phyloP scores from a whole-genome alignment of 148 eudicot genomes.

The Pouteria glomerata region DNA sequence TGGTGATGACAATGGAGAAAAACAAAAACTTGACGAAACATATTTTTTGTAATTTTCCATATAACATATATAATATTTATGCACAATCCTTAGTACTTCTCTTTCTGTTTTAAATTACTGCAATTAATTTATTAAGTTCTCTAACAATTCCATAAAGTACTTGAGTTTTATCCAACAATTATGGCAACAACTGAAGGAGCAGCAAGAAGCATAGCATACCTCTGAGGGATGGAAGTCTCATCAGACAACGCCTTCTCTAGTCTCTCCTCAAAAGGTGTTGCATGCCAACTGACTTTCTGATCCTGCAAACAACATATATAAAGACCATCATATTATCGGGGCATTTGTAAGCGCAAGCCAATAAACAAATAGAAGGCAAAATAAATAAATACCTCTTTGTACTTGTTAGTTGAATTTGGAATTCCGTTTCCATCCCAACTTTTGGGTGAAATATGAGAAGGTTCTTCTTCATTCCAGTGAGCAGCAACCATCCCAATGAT shows the following conservation, averaged over 20 bases:
- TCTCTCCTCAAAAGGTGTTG: constrained; percentile 95
- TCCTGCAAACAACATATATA: constrained; percentile 43
- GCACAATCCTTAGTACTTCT: no score
- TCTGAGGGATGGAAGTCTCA: constrained; percentile 40
- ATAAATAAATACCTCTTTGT: constrained; percentile 69
- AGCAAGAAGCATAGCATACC: constrained; percentile 29
- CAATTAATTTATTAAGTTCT: no score
- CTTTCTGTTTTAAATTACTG: no score
- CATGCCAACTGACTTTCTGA: constrained; percentile 92
- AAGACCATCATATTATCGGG: background rate
- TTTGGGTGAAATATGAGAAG: constrained; percentile 48
- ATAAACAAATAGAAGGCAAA: background rate
- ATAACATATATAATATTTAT: no score
- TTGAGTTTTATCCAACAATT: background rate
- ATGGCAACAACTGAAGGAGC: background rate
- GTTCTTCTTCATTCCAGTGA: constrained; percentile 64
- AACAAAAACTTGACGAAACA: no score
- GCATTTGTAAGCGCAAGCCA: background rate
- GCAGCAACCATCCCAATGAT: constrained; percentile 74
- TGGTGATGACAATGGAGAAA: no score
- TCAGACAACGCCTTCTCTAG: constrained; percentile 87
- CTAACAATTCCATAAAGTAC: no score
- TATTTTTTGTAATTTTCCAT: no score
- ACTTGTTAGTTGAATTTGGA: constrained; percentile 89
- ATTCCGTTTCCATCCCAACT: constrained; percentile 96